A percentile compares a stretch with the other conserved stretches of the same genome.
Conservation (phyloP, 129 eudicot species). For the Centella asiatica region DNA sequence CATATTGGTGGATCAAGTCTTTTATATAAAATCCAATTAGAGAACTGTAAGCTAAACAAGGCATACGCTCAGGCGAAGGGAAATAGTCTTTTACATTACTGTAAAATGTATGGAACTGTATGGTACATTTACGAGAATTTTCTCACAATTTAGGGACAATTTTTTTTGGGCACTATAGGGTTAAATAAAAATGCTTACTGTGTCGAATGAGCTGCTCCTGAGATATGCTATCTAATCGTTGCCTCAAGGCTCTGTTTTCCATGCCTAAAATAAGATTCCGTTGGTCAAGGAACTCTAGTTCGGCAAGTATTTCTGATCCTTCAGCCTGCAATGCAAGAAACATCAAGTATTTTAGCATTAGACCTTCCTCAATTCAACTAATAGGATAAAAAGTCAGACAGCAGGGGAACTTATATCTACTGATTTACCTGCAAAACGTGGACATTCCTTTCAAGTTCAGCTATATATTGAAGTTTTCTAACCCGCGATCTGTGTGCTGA, state of each 20-base stretch:
- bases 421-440: slow-evolving; percentile 56
- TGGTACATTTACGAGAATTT: not conserved
- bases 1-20: not conserved
- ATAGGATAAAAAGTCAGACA: not conserved
- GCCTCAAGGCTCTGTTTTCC: slow-evolving; percentile 81
- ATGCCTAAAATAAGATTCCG: slow-evolving; percentile 62
- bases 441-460: slow-evolving; percentile 78
- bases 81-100: no score
- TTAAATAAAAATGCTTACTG: slow-evolving; percentile 36
- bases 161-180: no score
- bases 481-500: slow-evolving; percentile 79
- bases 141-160: no score
- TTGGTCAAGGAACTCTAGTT: slow-evolving; percentile 66
- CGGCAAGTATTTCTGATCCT: slow-evolving; percentile 58
- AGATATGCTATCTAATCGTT: slow-evolving; percentile 61
- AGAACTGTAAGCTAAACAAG: no score
- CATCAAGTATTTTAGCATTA: not conserved
- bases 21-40: no score
- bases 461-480: slow-evolving; percentile 84
- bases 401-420: not conserved
- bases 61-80: no score
- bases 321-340: slow-evolving; percentile 32
- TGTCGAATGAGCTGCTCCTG: slow-evolving; percentile 67
- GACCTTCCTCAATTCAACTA: not conserved
- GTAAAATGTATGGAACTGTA: no score